A percentile compares a stretch with the other conserved stretches of the same genome.
Conservation (phyloP, 495 filamentous ascomycete species). For the Terfezia claveryi region DNA sequence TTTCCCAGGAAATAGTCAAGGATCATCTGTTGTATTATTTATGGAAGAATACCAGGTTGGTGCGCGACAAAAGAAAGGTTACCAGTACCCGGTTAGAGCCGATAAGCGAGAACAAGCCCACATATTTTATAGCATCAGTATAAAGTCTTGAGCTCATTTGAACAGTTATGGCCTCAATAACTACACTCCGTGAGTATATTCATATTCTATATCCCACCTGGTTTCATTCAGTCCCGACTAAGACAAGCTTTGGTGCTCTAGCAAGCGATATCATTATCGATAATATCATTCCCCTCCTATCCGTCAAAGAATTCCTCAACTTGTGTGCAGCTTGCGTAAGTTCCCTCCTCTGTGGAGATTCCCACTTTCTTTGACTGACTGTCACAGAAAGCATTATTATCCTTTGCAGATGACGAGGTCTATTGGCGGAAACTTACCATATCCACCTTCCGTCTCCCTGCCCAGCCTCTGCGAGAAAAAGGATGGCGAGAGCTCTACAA, state of each 20-base stretch:
- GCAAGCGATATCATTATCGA: neutral
- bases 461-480: neutral
- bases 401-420: neutral
- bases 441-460: neutral
- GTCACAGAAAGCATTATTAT: neutral
- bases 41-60: too few relatives aligned
- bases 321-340: neutral
- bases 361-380: neutral
- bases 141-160: too few relatives aligned
- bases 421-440: neutral
- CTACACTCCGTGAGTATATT: too few relatives aligned
- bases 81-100: too few relatives aligned
- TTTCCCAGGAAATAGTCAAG: too few relatives aligned
- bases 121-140: too few relatives aligned
- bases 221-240: neutral
- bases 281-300: neutral
- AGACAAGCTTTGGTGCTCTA: neutral
- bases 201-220: too few relatives aligned
- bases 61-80: too few relatives aligned
- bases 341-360: neutral
- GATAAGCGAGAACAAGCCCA: too few relatives aligned
- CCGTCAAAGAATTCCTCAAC: neutral
- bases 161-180: too few relatives aligned
- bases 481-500: constrained; percentile 8
- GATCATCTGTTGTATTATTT: too few relatives aligned